Evolutionary conservation across 148 eudicot genomes (phyloP).

Genomic region (Rhododendron mucronatum): DNA sequence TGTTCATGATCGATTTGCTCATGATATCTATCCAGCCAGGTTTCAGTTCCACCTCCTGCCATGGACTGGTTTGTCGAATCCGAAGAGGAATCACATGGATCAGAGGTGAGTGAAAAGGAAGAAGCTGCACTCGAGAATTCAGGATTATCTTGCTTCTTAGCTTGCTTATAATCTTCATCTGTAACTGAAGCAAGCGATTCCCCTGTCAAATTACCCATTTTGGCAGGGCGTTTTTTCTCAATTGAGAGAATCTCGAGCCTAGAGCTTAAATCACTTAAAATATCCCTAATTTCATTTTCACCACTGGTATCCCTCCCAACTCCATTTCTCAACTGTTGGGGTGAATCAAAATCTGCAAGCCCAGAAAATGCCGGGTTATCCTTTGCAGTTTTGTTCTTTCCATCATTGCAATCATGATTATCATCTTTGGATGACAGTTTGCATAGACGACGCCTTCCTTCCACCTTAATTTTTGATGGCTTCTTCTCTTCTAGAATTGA

Average conservation of each 20-base stretch:
- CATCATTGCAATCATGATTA: slow-evolving; percentile 17
- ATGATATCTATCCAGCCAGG: slow-evolving; percentile 15
- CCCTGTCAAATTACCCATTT: slow-evolving; percentile 23
- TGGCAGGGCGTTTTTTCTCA: slow-evolving; percentile 55
- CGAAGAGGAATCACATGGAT: slow-evolving; percentile 31
- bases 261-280: slow-evolving; percentile 66
- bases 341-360: slow-evolving; percentile 59
- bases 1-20: slow-evolving; percentile 5
- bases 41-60: slow-evolving; percentile 16
- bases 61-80: slow-evolving; percentile 21
- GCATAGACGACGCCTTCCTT: slow-evolving; percentile 91
- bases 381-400: background rate
- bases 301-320: slow-evolving; percentile 25
- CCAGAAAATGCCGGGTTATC: slow-evolving; percentile 31
- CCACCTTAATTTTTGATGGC: slow-evolving; percentile 50
- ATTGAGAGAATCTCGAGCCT: slow-evolving; percentile 72
- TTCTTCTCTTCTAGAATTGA: slow-evolving; percentile 31
- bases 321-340: slow-evolving; percentile 30
- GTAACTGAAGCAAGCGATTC: slow-evolving; percentile 22
- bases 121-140: slow-evolving; percentile 43
- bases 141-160: slow-evolving; percentile 21
- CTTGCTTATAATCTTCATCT: slow-evolving; percentile 18
- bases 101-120: slow-evolving; percentile 41
- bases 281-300: slow-evolving; percentile 72
- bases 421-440: slow-evolving; percentile 36